Base-by-base conservation (phyloP, 768 basidiomycete species). In the Rossbeevera mucosa region DNA sequence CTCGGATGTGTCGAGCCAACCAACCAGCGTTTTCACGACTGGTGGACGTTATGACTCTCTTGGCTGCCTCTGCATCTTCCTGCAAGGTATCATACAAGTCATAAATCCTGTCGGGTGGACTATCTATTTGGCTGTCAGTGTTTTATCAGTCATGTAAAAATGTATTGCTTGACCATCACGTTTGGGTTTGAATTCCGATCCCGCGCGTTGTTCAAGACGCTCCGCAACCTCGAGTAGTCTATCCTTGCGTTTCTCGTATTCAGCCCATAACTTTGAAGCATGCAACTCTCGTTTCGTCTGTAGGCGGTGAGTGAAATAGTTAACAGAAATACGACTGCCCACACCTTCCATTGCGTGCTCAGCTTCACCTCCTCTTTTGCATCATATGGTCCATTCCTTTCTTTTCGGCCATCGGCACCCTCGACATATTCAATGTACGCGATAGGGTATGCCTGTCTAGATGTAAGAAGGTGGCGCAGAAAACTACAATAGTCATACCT, bases 361-460 rank as follows among this genome's bases (percentile, higher is more conserved):
- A 76, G 69, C 26, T 64, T 69, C 20, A 65, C 69, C 66, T 96
- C 92, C 50, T 93, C 93, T 40, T 72, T 79, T 59, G 82, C 82
- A 52, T 78, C 80, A 65, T 84, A 70, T 2, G 91, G 88, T 4
- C 87, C 82, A 50, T 80, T 74, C n/a, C 71, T 71, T 54, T 64
- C 55, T 64, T 75, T 78, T 55, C 71, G 63, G 22, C 86, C 80
- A 55, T 78, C 66, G 49, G 71, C 68, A 20, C 73, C 76, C 53
- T 78, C 73, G 6, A 74, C 58, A 51, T 82, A 83, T 65, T 93
- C 87, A n/a, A 94, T 67, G 67, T 80, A 97, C 0, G 85, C 94
- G 36, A 94, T 60, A 1, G 91, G 86, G 62, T 85, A 86, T 9
- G 76, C 71, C 86, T 89, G 25, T 18, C 40, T 42, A 24, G 44